phyloP scores from a whole-genome alignment of 768 basidiomycete species.

The Tricholoma furcatifolium region DNA sequence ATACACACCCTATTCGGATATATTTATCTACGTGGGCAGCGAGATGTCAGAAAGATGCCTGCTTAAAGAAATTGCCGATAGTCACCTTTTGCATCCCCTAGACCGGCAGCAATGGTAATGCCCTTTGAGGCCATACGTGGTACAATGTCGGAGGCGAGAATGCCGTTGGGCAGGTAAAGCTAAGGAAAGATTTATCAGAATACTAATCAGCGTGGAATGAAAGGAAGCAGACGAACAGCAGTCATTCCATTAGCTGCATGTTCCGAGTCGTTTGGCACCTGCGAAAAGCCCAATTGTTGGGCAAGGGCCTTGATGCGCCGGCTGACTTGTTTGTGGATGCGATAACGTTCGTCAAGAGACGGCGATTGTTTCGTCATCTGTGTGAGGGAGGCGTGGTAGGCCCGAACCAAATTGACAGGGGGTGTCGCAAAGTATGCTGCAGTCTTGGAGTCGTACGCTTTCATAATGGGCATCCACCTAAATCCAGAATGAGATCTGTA shows the following conservation, averaged over 20 bases:
- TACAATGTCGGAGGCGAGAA: constrained; percentile 65
- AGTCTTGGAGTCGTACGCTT: constrained; percentile 71
- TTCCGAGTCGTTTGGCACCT: constrained; percentile 54
- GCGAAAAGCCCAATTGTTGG: constrained; percentile 61
- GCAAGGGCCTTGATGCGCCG: constrained; percentile 63
- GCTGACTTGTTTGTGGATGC: constrained; percentile 64
- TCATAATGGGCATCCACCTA: constrained; percentile 87
- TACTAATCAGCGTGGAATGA: neutral
- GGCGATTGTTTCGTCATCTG: constrained; percentile 58
- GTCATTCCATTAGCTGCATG: constrained; percentile 87
- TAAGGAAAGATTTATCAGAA: constrained; percentile 19
- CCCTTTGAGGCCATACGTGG: constrained; percentile 63
- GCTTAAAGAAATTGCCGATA: neutral
- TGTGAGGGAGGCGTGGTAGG: constrained; percentile 73
- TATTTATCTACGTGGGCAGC: constrained; percentile 54
- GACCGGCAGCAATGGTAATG: constrained; percentile 78
- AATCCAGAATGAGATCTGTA: constrained; percentile 1
- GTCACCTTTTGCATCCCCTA: constrained; percentile 70
- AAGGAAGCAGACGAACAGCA: constrained; percentile 43
- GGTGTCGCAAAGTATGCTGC: constrained; percentile 89
- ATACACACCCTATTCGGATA: constrained; percentile 70
- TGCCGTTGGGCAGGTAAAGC: constrained; percentile 75
- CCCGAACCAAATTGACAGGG: constrained; percentile 83
- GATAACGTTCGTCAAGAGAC: constrained; percentile 70
- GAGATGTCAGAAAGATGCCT: neutral